Evolutionary conservation across 1,284 basidiomycete genomes (phyloP), one percentile per base, ranked within the genome.

Genomic region (Sporisorium exsertum): DNA sequence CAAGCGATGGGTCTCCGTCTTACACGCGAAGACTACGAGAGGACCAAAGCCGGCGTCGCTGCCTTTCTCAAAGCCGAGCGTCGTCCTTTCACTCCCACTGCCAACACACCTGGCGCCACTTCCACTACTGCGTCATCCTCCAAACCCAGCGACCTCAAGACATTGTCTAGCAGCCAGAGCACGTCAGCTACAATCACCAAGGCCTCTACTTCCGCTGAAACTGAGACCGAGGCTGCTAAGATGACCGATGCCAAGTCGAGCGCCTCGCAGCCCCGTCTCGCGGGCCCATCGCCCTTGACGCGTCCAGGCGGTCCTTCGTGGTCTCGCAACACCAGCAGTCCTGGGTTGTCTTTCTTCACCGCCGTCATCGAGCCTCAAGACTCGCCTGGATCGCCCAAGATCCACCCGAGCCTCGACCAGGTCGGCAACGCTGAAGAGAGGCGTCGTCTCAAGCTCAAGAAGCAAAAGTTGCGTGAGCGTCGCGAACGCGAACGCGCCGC

Each of bases 61-160:
- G 84, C 84, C 18, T 84, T 85, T 54, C 78, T 85, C 63, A 78
- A 79, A 32, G 83, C 83, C 0, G 79, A 84, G 33, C 77, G 81
- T 24, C 50, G 71, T 22, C 73, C 75, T 8, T 62, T 71, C 40
- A 24, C 58, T 2, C 50, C 69, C 0, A 58, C 63, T 9, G 26
- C 63, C 10, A 51, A 57, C 1, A 15, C 55, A 1, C 40, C 55
- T 27, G n/a, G 20, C 3, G 52, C 47, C 6, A 47, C 47, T 18
- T 46, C 66, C 20, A n/a, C 49, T 16, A 60, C 57, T 9, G n/a
- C 57, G 7, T 43, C 61, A 22, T 37, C 57, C 15, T 49, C 65
- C 8, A 65, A 60, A 22, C n/a, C 33, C 15, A 15, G 56, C 16
- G 59, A 63, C 16, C 6, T 20, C 15, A 70, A 63, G 24, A 12